Percentiles rank a stretch among this genome's conserved stretches.
These are phyloP conservation scores for Cladophialophora bantiana DNA, from an alignment of 2,329 filamentous ascomycete species.

Conservation along the genomic window DNA sequence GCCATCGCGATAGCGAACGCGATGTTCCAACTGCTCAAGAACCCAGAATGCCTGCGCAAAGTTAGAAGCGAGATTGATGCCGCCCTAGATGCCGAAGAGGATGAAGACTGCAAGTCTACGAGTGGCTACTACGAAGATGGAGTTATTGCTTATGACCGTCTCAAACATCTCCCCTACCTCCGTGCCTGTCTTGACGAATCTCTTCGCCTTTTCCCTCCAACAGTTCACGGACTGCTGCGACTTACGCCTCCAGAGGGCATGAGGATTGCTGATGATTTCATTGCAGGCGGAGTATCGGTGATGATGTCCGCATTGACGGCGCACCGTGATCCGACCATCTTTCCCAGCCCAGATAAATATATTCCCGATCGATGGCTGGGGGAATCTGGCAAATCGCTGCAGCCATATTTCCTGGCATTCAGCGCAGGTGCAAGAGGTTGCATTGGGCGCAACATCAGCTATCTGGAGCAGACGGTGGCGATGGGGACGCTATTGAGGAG, in stretches of 20 bases:
- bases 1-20: conserved; percentile 44
- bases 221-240: conserved; percentile 67
- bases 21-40: conserved; percentile 59
- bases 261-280: conserved; percentile 70
- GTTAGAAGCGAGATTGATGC: conserved; percentile 57
- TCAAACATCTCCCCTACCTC: conserved; percentile 69
- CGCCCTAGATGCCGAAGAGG: conserved; percentile 48
- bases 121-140: conserved; percentile 46
- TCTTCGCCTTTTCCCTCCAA: conserved; percentile 75
- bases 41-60: conserved; percentile 51
- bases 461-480: conserved; percentile 57
- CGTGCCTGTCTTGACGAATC: conserved; percentile 79
- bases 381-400: conserved; percentile 30
- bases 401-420: conserved; percentile 45
- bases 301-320: conserved; percentile 77
- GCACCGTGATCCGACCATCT: conserved; percentile 73
- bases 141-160: conserved; percentile 57
- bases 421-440: conserved; percentile 50
- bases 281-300: conserved; percentile 74
- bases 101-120: conserved; percentile 44
- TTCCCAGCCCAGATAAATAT: conserved; percentile 69
- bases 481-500: conserved; percentile 53
- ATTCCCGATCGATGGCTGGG: conserved; percentile 64
- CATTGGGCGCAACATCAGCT: conserved; percentile 52
- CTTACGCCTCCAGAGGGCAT: conserved; percentile 68